Conservation (phyloP, 352 stramenopile species). For the Pythium sp. region DNA sequence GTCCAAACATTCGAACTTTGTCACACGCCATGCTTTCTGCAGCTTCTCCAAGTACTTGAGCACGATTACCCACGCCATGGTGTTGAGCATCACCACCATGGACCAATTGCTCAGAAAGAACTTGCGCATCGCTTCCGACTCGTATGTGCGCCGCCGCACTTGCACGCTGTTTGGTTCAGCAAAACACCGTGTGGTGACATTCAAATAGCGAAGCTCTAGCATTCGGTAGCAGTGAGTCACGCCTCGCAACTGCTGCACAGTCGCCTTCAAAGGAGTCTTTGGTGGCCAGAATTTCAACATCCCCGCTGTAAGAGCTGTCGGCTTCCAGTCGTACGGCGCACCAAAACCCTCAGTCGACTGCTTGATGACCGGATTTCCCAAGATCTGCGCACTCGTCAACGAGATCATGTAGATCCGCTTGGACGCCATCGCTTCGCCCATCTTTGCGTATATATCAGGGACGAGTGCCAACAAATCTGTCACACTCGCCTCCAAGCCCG, state of each 20-base stretch:
- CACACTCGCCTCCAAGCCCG: conserved; percentile 24
- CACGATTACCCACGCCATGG: conserved; percentile 36
- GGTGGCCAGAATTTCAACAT: conserved; percentile 43
- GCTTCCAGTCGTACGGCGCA: conserved; percentile 24
- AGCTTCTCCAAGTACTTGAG: conserved; percentile 49
- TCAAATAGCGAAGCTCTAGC: conserved; percentile 33
- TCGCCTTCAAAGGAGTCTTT: conserved; percentile 27
- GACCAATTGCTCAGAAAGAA: conserved; percentile 45
- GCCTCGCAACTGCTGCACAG: conserved; percentile 22
- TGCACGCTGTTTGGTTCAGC: conserved; percentile 26
- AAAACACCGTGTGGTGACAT: conserved; percentile 31
- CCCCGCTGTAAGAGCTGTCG: conserved; percentile 29
- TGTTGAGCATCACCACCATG: conserved; percentile 45
- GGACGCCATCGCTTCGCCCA: conserved; percentile 21
- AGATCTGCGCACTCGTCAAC: conserved; percentile 21
- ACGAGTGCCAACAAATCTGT: conserved; percentile 27
- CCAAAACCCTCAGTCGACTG: conserved; percentile 25
- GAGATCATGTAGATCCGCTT: conserved; percentile 16
- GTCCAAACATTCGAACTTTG: conserved; percentile 34
- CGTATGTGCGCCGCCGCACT: conserved; percentile 3
- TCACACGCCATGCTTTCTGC: conserved; percentile 28
- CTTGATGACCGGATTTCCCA: conserved; percentile 28
- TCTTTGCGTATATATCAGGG: conserved; percentile 12
- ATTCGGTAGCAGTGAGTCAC: conserved; percentile 38
- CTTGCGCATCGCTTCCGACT: conserved; percentile 33